These are phyloP conservation scores for Colletotrichum cordylinicola DNA, from an alignment of 2,329 filamentous ascomycete genomes.

Conservation along the genomic window DNA sequence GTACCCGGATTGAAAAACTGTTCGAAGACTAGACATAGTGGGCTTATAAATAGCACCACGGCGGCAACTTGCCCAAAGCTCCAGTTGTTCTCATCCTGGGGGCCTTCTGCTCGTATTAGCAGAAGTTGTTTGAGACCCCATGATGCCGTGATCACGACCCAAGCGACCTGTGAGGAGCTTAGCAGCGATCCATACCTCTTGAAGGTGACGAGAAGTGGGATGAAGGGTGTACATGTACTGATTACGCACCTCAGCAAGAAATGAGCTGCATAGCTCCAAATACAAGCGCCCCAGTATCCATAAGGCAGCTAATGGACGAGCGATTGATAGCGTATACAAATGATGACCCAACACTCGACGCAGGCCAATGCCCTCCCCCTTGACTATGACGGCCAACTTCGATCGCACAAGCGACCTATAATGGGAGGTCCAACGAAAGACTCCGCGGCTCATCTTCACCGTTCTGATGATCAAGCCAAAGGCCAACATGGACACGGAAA, in stretches of 20 bases:
- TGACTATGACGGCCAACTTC: neutral
- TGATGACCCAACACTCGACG: neutral
- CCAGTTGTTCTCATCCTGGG: neutral
- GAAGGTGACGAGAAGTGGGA: accelerated
- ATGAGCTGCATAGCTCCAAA: neutral
- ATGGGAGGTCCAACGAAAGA: accelerated
- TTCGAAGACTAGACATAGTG: accelerated
- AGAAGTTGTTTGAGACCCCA: neutral
- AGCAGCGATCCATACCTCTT: accelerated
- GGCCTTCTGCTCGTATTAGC: neutral
- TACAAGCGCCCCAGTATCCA: neutral
- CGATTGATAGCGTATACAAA: neutral
- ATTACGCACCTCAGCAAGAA: neutral
- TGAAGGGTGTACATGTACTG: accelerated
- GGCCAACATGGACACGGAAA: neutral
- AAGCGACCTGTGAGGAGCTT: neutral
- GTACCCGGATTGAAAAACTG: neutral
- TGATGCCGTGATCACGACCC: neutral
- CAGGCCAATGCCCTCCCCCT: neutral
- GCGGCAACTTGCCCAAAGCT: neutral
- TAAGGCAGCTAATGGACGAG: neutral
- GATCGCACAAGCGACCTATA: accelerated
- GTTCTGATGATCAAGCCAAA: neutral
- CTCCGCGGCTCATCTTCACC: neutral
- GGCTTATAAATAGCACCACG: neutral